Evolutionary conservation across 257 asterid genomes (phyloP).

Genomic region (Plantago elongata): DNA sequence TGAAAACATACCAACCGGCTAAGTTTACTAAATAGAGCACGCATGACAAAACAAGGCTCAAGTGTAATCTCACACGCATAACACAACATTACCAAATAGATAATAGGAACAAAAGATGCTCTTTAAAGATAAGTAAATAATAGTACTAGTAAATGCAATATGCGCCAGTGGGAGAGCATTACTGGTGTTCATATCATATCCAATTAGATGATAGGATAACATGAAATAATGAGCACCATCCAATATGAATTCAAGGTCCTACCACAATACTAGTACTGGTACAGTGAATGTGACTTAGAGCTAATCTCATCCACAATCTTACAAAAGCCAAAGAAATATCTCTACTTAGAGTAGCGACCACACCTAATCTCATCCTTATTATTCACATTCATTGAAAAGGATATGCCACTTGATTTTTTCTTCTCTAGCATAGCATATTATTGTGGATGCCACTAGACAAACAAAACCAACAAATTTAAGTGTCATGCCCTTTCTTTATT

Average conservation of each 20-base stretch:
- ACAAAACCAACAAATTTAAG: constrained; percentile 22
- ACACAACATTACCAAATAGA: too few relatives aligned
- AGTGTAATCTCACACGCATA: too few relatives aligned
- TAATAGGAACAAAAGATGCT: background rate
- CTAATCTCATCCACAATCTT: constrained; percentile 31
- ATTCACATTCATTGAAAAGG: constrained; percentile 5
- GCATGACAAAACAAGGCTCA: too few relatives aligned
- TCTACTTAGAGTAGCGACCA: constrained; percentile 12
- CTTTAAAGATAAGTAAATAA: background rate
- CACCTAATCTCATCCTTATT: constrained; percentile 15
- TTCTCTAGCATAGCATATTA: background rate
- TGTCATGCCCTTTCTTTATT: constrained; percentile 24
- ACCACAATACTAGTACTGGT: constrained; percentile 21
- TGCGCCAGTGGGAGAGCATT: background rate
- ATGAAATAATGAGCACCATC: constrained; percentile 22
- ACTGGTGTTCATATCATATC: constrained; percentile 1
- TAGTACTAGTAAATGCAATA: background rate
- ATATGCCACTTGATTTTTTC: constrained; percentile 14
- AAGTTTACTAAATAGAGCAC: too few relatives aligned
- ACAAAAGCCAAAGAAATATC: constrained; percentile 17
- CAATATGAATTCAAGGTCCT: constrained; percentile 24
- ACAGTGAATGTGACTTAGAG: constrained; percentile 19
- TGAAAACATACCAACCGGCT: too few relatives aligned
- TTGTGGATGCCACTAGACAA: constrained; percentile 14
- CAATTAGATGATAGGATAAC: constrained; percentile 21